Conservation (phyloP, 1,139 yeast species). For the Blastobotrys petasosporus region DNA sequence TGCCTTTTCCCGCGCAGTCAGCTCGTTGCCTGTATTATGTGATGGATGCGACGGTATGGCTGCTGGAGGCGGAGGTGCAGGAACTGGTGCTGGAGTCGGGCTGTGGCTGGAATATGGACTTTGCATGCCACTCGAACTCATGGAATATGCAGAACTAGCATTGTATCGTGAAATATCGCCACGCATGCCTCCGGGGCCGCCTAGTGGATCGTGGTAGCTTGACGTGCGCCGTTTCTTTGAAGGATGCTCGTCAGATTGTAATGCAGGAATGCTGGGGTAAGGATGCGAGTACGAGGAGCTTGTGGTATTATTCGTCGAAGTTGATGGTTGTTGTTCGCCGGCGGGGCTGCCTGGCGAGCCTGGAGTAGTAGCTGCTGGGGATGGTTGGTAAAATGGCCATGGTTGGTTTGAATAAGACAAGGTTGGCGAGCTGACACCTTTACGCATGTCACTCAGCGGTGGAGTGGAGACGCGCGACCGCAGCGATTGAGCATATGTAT, state of each 20-base stretch:
- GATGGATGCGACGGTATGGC: constrained; percentile 1
- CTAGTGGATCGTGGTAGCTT: constrained; percentile 29
- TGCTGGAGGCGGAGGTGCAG: constrained; percentile 4
- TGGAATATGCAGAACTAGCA: constrained; percentile 4
- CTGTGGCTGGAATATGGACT: constrained; percentile 7
- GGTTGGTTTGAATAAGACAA: background rate
- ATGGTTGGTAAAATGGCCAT: constrained; percentile 3
- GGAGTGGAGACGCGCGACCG: constrained; percentile 5
- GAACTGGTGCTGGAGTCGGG: constrained; percentile 4
- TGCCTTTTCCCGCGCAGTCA: constrained; percentile 26
- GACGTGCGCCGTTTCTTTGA: constrained; percentile 27
- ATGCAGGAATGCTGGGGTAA: background rate
- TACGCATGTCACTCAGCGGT: constrained; percentile 1
- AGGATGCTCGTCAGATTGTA: constrained; percentile 10
- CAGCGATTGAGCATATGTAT: background rate
- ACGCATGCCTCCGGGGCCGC: constrained; percentile 13
- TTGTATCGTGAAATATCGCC: constrained; percentile 21
- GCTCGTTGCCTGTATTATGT: constrained; percentile 6
- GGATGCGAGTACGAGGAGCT: no score
- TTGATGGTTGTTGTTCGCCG: no score
- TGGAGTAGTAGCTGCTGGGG: constrained; percentile 1
- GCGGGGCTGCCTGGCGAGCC: constrained; percentile 2
- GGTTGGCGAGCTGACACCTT: constrained; percentile 1
- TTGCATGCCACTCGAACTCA: background rate
- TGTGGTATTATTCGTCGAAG: background rate